Percentiles rank a stretch among this genome's conserved stretches.
These are phyloP conservation scores for Dendrocalamus sinicus DNA, from an alignment of 176 grass and related monocot genomes.

Conservation along the genomic window DNA sequence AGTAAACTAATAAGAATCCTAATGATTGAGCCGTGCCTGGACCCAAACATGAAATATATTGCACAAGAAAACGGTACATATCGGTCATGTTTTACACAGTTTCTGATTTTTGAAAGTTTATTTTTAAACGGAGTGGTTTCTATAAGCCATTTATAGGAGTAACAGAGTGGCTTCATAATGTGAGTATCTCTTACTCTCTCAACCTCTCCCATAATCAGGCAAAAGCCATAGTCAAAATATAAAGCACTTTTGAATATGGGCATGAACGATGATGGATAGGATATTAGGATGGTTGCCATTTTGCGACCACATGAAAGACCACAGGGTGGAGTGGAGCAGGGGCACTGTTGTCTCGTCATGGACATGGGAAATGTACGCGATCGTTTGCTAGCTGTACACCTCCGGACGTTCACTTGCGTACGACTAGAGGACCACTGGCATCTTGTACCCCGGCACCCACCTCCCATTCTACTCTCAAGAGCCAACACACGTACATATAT, in stretches of 20 bases:
- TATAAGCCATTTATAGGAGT: no score
- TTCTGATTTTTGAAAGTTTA: no score
- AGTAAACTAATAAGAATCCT: slow-evolving; percentile 25
- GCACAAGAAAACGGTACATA: background rate
- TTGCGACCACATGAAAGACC: slow-evolving; percentile 50
- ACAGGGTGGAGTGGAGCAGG: slow-evolving; percentile 22
- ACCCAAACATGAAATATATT: background rate
- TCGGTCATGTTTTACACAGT: no score
- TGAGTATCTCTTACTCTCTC: no score
- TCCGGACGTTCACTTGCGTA: slow-evolving; percentile 27
- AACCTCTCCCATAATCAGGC: no score
- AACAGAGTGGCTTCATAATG: no score
- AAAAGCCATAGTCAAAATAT: no score
- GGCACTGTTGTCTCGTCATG: slow-evolving; percentile 34
- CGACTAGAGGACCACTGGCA: slow-evolving; percentile 31
- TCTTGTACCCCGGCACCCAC: slow-evolving; percentile 1
- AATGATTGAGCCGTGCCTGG: background rate
- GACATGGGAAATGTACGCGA: slow-evolving; percentile 48
- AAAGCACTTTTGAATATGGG: no score
- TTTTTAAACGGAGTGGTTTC: no score
- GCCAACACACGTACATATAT: background rate
- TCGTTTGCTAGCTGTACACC: slow-evolving; percentile 57
- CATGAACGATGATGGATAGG: slow-evolving; percentile 6
- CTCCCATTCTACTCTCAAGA: background rate
- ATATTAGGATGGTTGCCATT: slow-evolving; percentile 32